Conservation (phyloP, 345 rosid species). For the Ceriops zippeliana region DNA sequence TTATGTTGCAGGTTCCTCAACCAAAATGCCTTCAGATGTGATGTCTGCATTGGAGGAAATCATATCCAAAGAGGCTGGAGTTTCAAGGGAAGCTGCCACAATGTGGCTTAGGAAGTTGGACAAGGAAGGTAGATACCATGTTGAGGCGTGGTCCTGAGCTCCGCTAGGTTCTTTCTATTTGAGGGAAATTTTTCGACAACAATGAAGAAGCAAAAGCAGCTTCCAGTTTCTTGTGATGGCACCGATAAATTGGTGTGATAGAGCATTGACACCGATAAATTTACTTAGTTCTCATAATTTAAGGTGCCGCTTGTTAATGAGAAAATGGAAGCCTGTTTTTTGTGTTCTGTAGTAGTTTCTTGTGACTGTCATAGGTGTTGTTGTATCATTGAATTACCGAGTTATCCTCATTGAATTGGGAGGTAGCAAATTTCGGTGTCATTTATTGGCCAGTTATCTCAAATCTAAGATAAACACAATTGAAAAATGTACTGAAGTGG, state of each 20-base stretch:
- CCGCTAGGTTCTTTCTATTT: not conserved
- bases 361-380: too few relatives aligned
- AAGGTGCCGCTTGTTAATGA: too few relatives aligned
- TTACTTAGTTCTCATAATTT: too few relatives aligned
- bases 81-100: slow-evolving; percentile 52
- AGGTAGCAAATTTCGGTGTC: too few relatives aligned
- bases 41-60: slow-evolving; percentile 71
- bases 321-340: too few relatives aligned
- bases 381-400: too few relatives aligned
- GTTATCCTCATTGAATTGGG: too few relatives aligned
- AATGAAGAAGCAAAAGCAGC: not conserved
- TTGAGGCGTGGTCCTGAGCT: slow-evolving; percentile 92
- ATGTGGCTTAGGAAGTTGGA: slow-evolving; percentile 64
- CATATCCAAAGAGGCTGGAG: slow-evolving; percentile 55
- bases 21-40: slow-evolving; percentile 88
- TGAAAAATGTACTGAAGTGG: too few relatives aligned
- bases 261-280: too few relatives aligned
- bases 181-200: not conserved
- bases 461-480: too few relatives aligned
- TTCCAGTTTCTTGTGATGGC: not conserved
- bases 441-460: too few relatives aligned
- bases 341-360: too few relatives aligned
- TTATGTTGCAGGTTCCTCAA: slow-evolving; percentile 85
- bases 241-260: not conserved
- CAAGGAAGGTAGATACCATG: slow-evolving; percentile 75